phyloP scores from a whole-genome alignment of 768 basidiomycete species.

The Podaxis sp. region DNA sequence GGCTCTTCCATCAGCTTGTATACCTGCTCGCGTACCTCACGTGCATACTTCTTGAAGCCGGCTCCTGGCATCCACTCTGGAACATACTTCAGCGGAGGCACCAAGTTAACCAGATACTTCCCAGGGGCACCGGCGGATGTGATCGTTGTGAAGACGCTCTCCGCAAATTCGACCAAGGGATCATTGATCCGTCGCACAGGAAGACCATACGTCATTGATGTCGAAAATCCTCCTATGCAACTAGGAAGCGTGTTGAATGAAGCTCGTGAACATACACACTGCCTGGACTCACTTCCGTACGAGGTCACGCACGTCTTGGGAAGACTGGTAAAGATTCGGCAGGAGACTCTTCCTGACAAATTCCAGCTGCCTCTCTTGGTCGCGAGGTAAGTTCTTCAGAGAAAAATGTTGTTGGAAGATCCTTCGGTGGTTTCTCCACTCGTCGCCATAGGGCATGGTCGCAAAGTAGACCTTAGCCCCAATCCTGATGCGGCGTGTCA shows the following conservation, averaged over 20 bases:
- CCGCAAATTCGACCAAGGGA: not conserved
- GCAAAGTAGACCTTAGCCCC: constrained; percentile 3
- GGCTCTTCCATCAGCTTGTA: not conserved
- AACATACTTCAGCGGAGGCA: constrained; percentile 1
- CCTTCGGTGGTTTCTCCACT: constrained; percentile 24
- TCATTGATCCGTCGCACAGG: not conserved
- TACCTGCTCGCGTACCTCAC: not conserved
- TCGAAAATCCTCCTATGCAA: not conserved
- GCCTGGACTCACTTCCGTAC: constrained; percentile 7
- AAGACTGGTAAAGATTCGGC: not conserved
- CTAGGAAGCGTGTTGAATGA: not conserved
- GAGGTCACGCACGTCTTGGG: constrained; percentile 8
- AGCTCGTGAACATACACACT: constrained; percentile 5
- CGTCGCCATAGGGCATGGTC: constrained; percentile 23
- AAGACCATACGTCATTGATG: not conserved
- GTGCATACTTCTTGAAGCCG: not conserved
- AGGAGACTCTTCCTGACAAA: constrained; percentile 8
- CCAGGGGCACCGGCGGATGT: not conserved
- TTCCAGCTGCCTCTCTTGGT: constrained; percentile 5
- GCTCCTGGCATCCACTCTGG: constrained; percentile 8
- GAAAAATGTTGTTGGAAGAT: constrained; percentile 26
- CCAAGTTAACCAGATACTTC: not conserved
- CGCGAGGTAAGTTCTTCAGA: not conserved
- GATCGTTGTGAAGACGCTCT: not conserved
- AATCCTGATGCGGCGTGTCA: not conserved